These are phyloP conservation scores for Thelonectria rubi DNA, from an alignment of 2,329 filamentous ascomycete genomes.

Conservation along the genomic window DNA sequence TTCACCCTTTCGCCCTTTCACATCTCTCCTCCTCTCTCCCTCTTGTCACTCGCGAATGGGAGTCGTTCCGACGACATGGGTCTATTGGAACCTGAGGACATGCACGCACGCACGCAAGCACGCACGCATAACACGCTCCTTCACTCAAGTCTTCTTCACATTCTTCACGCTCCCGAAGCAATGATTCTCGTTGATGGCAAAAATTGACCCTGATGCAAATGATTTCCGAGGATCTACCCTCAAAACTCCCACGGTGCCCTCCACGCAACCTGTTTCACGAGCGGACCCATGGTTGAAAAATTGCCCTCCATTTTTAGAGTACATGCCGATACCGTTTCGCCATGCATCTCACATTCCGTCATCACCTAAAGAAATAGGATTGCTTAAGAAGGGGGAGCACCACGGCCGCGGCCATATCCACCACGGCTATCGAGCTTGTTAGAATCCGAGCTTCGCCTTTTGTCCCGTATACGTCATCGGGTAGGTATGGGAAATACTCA, in stretches of 20 bases:
- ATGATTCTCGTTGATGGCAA: conserved; percentile 49
- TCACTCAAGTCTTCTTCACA: conserved; percentile 37
- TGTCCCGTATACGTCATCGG: not conserved
- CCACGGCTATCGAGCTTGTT: conserved; percentile 71
- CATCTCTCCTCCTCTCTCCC: too few relatives aligned
- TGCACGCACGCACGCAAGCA: conserved; percentile 13
- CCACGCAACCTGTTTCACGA: conserved; percentile 53
- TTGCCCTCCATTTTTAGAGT: conserved; percentile 57
- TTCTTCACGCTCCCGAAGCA: conserved; percentile 44
- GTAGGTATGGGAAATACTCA: conserved; percentile 55
- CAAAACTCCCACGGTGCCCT: conserved; percentile 57
- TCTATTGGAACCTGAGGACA: not conserved
- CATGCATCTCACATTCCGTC: conserved; percentile 54
- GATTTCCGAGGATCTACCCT: conserved; percentile 59
- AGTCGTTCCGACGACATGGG: not conserved
- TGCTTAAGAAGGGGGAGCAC: conserved; percentile 74
- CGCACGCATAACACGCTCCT: conserved; percentile 30
- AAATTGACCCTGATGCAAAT: conserved; percentile 58
- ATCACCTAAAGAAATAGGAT: conserved; percentile 53
- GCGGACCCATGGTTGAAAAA: conserved; percentile 51
- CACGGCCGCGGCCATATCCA: conserved; percentile 89
- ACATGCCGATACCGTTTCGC: conserved; percentile 57
- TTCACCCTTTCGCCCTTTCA: too few relatives aligned
- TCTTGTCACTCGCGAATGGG: conserved; percentile 2
- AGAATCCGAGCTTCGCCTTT: conserved; percentile 40